These are phyloP conservation scores for Volvariella surrecta DNA, from an alignment of 1,284 basidiomycete genomes.

Conservation along the genomic window DNA sequence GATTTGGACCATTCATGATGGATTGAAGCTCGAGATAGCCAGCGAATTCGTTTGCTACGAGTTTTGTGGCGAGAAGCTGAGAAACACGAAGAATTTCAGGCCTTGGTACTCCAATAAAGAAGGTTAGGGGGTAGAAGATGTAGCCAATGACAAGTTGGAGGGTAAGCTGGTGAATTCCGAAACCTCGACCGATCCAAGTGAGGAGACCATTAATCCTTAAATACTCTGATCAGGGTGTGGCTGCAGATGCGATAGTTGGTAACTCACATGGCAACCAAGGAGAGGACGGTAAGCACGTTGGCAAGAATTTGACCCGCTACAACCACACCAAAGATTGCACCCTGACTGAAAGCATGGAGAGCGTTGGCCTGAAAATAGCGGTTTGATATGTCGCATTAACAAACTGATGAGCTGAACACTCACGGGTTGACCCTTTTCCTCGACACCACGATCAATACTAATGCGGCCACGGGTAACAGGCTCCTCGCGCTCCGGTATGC, in stretches of 20 bases:
- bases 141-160: conserved; percentile 82
- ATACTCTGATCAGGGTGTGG: neutral
- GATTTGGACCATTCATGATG: conserved; percentile 38
- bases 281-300: conserved; percentile 75
- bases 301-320: conserved; percentile 80
- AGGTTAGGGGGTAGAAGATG: conserved; percentile 81
- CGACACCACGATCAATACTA: conserved; percentile 63
- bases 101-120: conserved; percentile 75
- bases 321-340: conserved; percentile 78
- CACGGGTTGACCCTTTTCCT: conserved; percentile 36
- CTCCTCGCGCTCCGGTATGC: conserved; percentile 76
- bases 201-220: conserved; percentile 71
- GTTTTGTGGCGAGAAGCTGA: conserved; percentile 79
- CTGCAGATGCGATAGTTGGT: neutral
- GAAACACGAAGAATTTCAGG: conserved; percentile 66
- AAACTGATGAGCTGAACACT: conserved; percentile 11
- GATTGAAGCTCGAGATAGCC: conserved; percentile 61
- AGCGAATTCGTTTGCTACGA: conserved; percentile 84
- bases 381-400: neutral
- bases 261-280: conserved; percentile 62
- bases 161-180: conserved; percentile 77
- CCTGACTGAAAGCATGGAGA: conserved; percentile 84
- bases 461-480: conserved; percentile 80
- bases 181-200: conserved; percentile 84
- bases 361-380: conserved; percentile 52